phyloP scores from a whole-genome alignment of 352 stramenopile species.

The Globisporangium polare region DNA sequence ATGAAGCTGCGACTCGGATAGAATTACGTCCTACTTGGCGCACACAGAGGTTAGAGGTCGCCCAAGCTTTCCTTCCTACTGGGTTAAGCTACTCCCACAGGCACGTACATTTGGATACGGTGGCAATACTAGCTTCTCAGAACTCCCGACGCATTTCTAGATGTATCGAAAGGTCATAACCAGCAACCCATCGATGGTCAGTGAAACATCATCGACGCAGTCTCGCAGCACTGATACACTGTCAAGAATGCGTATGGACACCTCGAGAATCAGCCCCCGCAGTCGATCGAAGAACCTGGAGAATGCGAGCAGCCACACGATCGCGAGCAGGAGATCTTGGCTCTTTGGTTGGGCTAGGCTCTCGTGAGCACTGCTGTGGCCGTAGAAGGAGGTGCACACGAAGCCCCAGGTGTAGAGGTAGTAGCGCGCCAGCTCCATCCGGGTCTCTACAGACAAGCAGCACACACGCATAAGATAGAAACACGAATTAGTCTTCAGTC shows the following conservation, averaged over 20 bases:
- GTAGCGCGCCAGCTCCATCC: conserved; percentile 44
- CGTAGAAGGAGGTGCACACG: conserved; percentile 42
- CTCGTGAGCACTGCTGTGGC: not conserved
- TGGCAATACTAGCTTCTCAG: not conserved
- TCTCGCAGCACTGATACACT: too few species aligned
- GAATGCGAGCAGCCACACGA: conserved; percentile 50
- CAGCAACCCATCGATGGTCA: too few species aligned
- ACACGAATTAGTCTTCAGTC: not conserved
- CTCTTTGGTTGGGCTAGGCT: conserved; percentile 15
- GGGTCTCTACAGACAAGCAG: conserved; percentile 14
- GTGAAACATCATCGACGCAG: too few species aligned
- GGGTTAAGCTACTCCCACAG: not conserved
- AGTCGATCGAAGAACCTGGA: conserved; percentile 48
- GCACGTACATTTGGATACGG: conserved; percentile 15
- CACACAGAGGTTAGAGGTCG: not conserved
- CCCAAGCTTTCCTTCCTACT: not conserved
- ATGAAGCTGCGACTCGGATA: not conserved
- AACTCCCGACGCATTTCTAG: not conserved
- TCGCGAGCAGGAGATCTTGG: conserved; percentile 41
- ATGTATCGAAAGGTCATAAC: not conserved
- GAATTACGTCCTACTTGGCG: conserved; percentile 3
- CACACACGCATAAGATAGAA: not conserved
- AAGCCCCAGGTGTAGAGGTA: conserved; percentile 75
- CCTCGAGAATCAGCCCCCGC: conserved; percentile 35
- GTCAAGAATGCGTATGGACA: too few species aligned